Conservation (phyloP, 106 monocot genomes). For the Narthecium ossifragum region DNA sequence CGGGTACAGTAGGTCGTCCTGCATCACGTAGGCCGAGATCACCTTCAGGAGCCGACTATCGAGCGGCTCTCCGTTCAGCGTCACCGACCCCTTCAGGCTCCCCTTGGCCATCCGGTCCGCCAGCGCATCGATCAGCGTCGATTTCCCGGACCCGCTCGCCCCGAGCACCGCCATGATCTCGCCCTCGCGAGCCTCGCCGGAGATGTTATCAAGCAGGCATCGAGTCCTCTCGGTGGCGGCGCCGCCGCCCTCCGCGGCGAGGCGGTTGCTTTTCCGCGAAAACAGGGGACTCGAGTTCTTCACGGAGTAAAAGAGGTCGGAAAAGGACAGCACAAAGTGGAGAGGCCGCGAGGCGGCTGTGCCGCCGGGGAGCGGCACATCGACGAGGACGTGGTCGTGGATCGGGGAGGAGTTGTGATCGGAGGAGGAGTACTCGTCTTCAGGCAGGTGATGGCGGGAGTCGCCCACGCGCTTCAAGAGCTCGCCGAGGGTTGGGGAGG, state of each 20-base stretch:
- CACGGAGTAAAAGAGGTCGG: conserved; percentile 68
- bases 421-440: background rate
- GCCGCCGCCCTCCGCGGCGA: background rate
- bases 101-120: conserved; percentile 59
- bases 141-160: conserved; percentile 82
- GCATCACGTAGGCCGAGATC: conserved; percentile 81
- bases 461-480: conserved; percentile 59
- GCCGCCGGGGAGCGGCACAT: background rate
- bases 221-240: conserved; percentile 16
- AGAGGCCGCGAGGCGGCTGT: no score
- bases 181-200: conserved; percentile 76
- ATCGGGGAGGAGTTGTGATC: conserved; percentile 7
- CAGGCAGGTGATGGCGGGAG: conserved; percentile 2
- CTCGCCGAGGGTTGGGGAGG: conserved; percentile 39
- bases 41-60: conserved; percentile 44
- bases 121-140: conserved; percentile 89
- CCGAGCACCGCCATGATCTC: conserved; percentile 87
- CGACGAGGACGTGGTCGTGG: conserved; percentile 15
- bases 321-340: conserved; percentile 57
- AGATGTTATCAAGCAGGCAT: conserved; percentile 54
- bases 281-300: conserved; percentile 19
- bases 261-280: background rate
- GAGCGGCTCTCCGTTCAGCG: conserved; percentile 54
- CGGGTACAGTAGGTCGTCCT: conserved; percentile 79
- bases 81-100: conserved; percentile 54